Percentiles rank a stretch among this genome's conserved stretches.
Conservation (phyloP, 2,329 filamentous ascomycete species). For the Herpotrichia juniperi region DNA sequence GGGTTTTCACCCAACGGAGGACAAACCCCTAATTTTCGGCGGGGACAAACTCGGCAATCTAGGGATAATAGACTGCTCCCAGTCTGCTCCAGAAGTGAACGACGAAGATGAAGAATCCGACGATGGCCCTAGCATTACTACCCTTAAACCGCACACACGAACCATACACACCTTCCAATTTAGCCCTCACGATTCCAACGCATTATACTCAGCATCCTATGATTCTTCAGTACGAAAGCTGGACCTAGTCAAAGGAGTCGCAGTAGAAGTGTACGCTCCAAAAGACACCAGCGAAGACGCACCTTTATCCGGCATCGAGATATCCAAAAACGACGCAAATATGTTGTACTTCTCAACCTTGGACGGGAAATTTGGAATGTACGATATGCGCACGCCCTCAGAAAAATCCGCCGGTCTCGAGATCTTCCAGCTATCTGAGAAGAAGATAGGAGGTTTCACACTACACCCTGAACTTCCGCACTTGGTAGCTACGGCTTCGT, state of each 20-base stretch:
- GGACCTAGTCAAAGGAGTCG: conserved; percentile 80
- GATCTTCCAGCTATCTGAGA: conserved; percentile 79
- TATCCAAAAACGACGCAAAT: conserved; percentile 72
- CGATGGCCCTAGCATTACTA: conserved; percentile 78
- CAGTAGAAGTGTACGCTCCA: conserved; percentile 82
- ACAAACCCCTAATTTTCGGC: conserved; percentile 89
- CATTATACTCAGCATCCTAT: conserved; percentile 85
- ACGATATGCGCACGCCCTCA: conserved; percentile 72
- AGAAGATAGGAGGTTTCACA: conserved; percentile 95
- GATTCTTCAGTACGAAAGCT: conserved; percentile 90
- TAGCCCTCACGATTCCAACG: conserved; percentile 72
- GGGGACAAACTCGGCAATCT: conserved; percentile 93
- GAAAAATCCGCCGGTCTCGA: conserved; percentile 59
- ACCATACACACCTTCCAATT: conserved; percentile 89
- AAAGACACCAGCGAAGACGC: conserved; percentile 71
- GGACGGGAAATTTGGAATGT: conserved; percentile 77
- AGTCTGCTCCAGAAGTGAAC: conserved; percentile 61
- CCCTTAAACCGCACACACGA: conserved; percentile 86
- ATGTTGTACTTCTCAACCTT: conserved; percentile 87
- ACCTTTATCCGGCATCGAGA: conserved; percentile 83
- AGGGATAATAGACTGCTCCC: conserved; percentile 88
- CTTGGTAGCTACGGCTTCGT: conserved; percentile 83
- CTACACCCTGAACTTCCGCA: conserved; percentile 81
- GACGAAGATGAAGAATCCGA: conserved; percentile 69
- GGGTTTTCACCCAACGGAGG: conserved; percentile 82